Base-by-base conservation (phyloP, 331 rosid species). In the Arachis monticola region DNA sequence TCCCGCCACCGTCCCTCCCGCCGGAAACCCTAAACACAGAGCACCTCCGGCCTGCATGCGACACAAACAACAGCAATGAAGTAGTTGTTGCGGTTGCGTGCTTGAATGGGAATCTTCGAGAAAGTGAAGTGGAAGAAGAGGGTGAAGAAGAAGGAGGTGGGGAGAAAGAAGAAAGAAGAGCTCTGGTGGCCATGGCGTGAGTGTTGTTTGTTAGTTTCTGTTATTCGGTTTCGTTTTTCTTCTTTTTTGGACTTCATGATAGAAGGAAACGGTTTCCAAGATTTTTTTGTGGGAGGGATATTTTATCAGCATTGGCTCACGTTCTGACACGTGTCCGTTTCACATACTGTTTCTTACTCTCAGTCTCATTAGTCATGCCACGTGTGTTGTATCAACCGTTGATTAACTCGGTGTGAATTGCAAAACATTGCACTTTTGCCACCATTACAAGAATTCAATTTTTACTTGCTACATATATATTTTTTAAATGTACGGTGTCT, bases 81-180 rank as follows among this genome's bases (percentile, higher is more conserved):
- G 59, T 22, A 22, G 27, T 53, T 11, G 56, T 10, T 51, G 56
- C 11, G 10, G 53, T 51, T 51, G 57, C 5, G 57, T 51, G 30
- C 8, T 53, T 57, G 9, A 48, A 11, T 35, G 48, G 30, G 51
- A 35, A 45, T 45, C 71, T 80, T 60, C 78, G 86, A 58, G 76
- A 69, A 17, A 14, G 12, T 4, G 85, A n/a, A 62, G 48, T n/a
- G 46, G 40, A 51, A 51, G 56, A 51, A 4, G 83, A 64, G 32
- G 83, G 69, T 0, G 84, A 56, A 38, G 80, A 35, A 35, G 84
- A 55, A 56, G 84, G 82, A 35, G 64, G 6, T 2, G 85, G 87
- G 22, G 93, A 82, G 57, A 82, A 86, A 9, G 96, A 81, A 79
- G 65, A 81, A 32, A 92, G 78, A 32, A 94, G 81, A 62, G 92